These are phyloP conservation scores for Paracamarosporium sp. DNA, from an alignment of 2,329 filamentous ascomycete species.

Conservation along the genomic window DNA sequence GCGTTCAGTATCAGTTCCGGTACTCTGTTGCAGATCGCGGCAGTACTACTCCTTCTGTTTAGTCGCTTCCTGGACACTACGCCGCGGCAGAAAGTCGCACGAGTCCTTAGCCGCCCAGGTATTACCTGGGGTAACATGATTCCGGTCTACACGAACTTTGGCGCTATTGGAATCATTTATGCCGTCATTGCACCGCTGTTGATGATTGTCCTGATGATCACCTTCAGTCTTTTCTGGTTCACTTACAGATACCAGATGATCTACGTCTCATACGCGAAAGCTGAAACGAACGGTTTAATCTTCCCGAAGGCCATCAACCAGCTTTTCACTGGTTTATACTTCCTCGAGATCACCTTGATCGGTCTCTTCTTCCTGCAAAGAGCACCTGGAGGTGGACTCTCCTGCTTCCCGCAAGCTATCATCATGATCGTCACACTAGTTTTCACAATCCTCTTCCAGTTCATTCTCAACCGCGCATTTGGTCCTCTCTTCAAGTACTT, in stretches of 20 bases:
- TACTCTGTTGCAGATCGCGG: constrained; percentile 83
- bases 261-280: constrained; percentile 87
- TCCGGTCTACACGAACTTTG: constrained; percentile 95
- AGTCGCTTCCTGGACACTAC: constrained; percentile 85
- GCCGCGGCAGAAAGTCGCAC: constrained; percentile 78
- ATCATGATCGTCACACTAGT: constrained; percentile 79
- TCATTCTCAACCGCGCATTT: constrained; percentile 82
- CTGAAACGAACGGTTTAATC: constrained; percentile 89
- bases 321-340: constrained; percentile 91
- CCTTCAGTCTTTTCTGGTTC: constrained; percentile 89
- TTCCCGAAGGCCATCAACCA: constrained; percentile 95
- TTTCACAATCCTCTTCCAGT: constrained; percentile 79
- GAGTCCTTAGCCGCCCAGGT: constrained; percentile 78
- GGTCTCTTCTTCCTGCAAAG: constrained; percentile 85
- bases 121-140: constrained; percentile 95
- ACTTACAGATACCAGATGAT: constrained; percentile 97
- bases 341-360: constrained; percentile 90
- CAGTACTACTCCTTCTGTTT: constrained; percentile 78
- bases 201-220: constrained; percentile 89
- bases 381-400: constrained; percentile 60
- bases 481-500: constrained; percentile 85
- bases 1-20: constrained; percentile 89
- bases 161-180: constrained; percentile 90
- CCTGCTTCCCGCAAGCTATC: constrained; percentile 78
- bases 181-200: constrained; percentile 89